Conservation (phyloP, 192 early-diverging fungal genomes). For the Mortierella alpina region DNA sequence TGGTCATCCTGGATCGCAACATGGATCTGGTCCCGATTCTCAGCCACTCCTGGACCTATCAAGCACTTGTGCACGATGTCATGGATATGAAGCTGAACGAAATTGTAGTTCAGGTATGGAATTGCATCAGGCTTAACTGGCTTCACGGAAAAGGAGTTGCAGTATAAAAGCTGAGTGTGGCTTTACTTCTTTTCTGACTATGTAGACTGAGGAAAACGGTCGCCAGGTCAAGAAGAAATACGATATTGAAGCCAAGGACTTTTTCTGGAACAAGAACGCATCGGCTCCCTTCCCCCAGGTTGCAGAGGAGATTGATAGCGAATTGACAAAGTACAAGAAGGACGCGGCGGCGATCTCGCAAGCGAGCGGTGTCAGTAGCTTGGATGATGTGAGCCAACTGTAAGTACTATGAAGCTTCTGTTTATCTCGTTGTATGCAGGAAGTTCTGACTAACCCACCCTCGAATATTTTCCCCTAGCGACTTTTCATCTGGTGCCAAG, state of each 20-base stretch:
- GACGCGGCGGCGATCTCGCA: slow-evolving; percentile 94
- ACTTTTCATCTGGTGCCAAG: slow-evolving; percentile 87
- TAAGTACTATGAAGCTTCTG: slow-evolving; percentile 47
- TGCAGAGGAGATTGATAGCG: slow-evolving; percentile 94
- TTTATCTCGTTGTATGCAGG: no score
- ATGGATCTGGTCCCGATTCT: slow-evolving; percentile 93
- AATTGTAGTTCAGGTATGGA: slow-evolving; percentile 71
- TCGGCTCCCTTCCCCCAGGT: slow-evolving; percentile 96
- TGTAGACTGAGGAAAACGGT: slow-evolving; percentile 71
- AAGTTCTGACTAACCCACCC: neutral
- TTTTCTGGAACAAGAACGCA: slow-evolving; percentile 95
- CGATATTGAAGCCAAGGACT: slow-evolving; percentile 90
- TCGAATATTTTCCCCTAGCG: slow-evolving; percentile 48
- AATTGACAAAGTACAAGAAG: slow-evolving; percentile 93
- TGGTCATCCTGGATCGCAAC: slow-evolving; percentile 92
- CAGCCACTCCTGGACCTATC: slow-evolving; percentile 98
- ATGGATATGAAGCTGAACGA: slow-evolving; percentile 93
- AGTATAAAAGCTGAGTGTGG: neutral
- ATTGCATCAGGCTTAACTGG: neutral
- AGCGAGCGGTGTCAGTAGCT: slow-evolving; percentile 81
- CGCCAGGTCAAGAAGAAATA: slow-evolving; percentile 76
- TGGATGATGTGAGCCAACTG: slow-evolving; percentile 83
- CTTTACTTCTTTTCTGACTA: neutral
- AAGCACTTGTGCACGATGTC: slow-evolving; percentile 95
- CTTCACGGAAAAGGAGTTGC: neutral